Evolutionary conservation across 2,329 filamentous ascomycete genomes (phyloP).

Genomic region (Beauveria australis): DNA sequence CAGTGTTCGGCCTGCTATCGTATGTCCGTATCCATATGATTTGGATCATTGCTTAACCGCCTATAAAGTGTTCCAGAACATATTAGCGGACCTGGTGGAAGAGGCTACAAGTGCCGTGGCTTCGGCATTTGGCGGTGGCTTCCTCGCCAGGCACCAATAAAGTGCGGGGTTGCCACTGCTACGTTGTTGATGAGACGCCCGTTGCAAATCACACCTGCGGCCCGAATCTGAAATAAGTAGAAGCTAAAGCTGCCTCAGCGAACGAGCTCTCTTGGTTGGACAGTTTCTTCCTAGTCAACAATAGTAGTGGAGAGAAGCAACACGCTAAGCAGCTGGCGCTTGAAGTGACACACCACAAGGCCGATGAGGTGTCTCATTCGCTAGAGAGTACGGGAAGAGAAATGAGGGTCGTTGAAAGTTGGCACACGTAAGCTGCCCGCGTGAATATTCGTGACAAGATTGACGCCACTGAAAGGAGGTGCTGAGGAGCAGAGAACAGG

Average conservation of each 20-base stretch:
- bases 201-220: neutral
- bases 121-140: neutral
- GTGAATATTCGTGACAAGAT: neutral
- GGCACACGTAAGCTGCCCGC: neutral
- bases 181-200: neutral
- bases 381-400: neutral
- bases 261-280: neutral
- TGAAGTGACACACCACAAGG: constrained; percentile 5
- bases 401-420: neutral
- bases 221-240: neutral
- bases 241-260: neutral
- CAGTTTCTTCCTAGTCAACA: neutral
- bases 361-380: neutral
- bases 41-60: no score
- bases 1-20: no score
- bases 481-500: neutral
- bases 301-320: neutral
- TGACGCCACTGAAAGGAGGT: neutral
- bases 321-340: constrained; percentile 6
- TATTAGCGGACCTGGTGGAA: neutral
- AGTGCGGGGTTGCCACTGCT: neutral
- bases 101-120: neutral
- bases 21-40: no score
- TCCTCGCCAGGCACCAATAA: neutral
- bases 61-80: neutral